Evolutionary conservation across 2,329 filamentous ascomycete genomes (phyloP).

Genomic region (Hirsutella thompsonii): DNA sequence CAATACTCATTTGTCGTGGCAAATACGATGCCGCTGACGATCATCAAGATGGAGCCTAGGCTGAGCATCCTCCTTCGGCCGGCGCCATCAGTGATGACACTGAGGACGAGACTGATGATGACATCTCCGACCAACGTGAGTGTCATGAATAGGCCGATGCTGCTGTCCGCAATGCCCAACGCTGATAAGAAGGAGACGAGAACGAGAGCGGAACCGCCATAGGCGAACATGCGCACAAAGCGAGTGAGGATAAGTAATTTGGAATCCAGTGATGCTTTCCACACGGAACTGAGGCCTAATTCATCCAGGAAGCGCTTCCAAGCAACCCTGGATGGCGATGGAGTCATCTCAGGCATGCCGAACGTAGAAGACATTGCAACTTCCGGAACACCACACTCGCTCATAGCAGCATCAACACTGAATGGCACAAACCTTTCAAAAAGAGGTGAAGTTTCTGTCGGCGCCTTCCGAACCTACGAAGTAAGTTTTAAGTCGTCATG

Average conservation of each 20-base stretch:
- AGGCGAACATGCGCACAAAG: conserved; percentile 50
- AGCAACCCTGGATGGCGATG: too few species aligned
- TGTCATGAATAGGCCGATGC: conserved; percentile 53
- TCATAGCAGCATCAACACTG: too few species aligned
- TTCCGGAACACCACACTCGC: too few species aligned
- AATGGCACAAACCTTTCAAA: too few species aligned
- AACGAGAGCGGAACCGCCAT: conserved; percentile 44
- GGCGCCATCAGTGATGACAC: conserved; percentile 42
- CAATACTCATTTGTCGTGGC: conserved; percentile 40
- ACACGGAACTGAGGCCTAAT: conserved; percentile 13
- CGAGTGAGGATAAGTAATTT: conserved; percentile 46
- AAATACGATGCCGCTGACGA: conserved; percentile 41
- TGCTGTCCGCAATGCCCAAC: conserved; percentile 34
- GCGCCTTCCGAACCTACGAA: too few species aligned
- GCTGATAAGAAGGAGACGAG: conserved; percentile 41
- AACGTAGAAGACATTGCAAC: too few species aligned
- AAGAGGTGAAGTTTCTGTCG: too few species aligned
- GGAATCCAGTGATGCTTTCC: conserved; percentile 25
- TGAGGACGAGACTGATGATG: conserved; percentile 43
- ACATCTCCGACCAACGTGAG: conserved; percentile 48
- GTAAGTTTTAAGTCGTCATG: too few species aligned
- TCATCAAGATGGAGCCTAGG: conserved; percentile 42
- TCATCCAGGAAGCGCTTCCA: conserved; percentile 10
- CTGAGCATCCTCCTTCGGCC: conserved; percentile 41
- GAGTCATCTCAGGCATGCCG: neutral